Evolutionary conservation across 2,329 filamentous ascomycete species (phyloP).

Genomic region (Monosporascus sp.): DNA sequence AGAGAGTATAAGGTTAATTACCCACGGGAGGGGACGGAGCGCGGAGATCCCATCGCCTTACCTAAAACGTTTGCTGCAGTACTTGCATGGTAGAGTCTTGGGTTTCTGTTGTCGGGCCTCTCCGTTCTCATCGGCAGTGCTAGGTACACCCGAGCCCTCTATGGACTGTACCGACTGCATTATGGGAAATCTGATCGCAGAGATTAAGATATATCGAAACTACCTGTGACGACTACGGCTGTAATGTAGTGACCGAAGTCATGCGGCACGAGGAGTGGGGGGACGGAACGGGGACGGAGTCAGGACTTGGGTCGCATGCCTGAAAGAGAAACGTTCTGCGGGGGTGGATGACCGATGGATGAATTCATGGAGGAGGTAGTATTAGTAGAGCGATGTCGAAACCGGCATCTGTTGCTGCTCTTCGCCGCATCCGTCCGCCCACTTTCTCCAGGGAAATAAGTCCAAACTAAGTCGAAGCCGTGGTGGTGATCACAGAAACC

Average conservation of each 20-base stretch:
- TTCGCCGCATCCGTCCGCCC: slow-evolving; percentile 14
- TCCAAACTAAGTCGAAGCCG: slow-evolving; percentile 10
- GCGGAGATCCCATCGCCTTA: slow-evolving; percentile 30
- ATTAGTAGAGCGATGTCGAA: slow-evolving; percentile 20
- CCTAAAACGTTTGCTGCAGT: slow-evolving; percentile 59
- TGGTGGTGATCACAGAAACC: slow-evolving; percentile 11
- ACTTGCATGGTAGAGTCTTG: slow-evolving; percentile 57
- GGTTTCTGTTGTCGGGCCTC: slow-evolving; percentile 54
- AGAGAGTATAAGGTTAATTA: slow-evolving; percentile 32
- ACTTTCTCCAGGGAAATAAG: slow-evolving; percentile 12
- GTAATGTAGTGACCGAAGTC: slow-evolving; percentile 28
- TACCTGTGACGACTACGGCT: slow-evolving; percentile 26
- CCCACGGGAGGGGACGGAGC: slow-evolving; percentile 16
- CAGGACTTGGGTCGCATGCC: slow-evolving; percentile 25
- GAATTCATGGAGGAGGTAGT: slow-evolving; percentile 27
- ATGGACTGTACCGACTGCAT: slow-evolving; percentile 52
- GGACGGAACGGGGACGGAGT: slow-evolving; percentile 23
- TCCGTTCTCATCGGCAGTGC: slow-evolving; percentile 38
- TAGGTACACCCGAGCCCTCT: slow-evolving; percentile 37
- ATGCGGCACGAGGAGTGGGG: slow-evolving; percentile 29
- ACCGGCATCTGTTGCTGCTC: slow-evolving; percentile 22
- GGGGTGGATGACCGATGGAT: slow-evolving; percentile 27
- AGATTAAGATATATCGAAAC: slow-evolving; percentile 24
- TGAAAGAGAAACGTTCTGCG: slow-evolving; percentile 29
- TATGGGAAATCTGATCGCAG: slow-evolving; percentile 21